Conservation (phyloP, 164 flowering plant species). For the Houttuynia cordata region DNA sequence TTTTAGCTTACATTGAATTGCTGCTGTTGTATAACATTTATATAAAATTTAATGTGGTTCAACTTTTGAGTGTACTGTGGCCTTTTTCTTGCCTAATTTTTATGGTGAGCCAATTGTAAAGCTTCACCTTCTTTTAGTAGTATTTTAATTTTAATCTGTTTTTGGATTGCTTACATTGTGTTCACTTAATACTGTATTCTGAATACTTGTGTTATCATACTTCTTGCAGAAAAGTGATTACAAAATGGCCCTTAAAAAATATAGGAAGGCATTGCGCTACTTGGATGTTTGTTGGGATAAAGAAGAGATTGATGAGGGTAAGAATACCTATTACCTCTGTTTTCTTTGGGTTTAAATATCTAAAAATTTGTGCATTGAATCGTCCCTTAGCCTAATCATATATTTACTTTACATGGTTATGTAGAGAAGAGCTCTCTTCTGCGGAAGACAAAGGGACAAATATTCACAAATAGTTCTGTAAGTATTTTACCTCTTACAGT, state of each 20-base stretch:
- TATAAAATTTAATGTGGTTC: no score
- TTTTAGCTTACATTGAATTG: background rate
- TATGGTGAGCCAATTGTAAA: no score
- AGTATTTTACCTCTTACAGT: constrained; percentile 2
- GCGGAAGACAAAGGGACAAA: constrained; percentile 29
- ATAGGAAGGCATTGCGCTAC: constrained; percentile 81
- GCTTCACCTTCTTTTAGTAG: no score
- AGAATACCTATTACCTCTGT: background rate
- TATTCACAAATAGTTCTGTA: constrained; percentile 31
- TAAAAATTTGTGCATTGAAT: background rate
- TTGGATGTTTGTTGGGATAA: constrained; percentile 98
- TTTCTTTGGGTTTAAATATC: background rate
- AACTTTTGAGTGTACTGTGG: no score
- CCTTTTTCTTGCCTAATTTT: no score
- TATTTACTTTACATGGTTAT: background rate
- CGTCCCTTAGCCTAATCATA: background rate
- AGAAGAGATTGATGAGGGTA: constrained; percentile 87
- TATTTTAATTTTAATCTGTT: background rate
- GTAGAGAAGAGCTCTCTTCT: constrained; percentile 21
- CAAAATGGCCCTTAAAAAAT: constrained; percentile 88
- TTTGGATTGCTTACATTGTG: constrained; percentile 83
- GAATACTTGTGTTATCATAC: background rate
- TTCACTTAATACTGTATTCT: constrained; percentile 2
- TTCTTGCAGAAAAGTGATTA: constrained; percentile 70
- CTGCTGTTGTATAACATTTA: background rate